Evolutionary conservation across 805 yeast genomes (phyloP).

Genomic region (Blastobotrys terrestris): DNA sequence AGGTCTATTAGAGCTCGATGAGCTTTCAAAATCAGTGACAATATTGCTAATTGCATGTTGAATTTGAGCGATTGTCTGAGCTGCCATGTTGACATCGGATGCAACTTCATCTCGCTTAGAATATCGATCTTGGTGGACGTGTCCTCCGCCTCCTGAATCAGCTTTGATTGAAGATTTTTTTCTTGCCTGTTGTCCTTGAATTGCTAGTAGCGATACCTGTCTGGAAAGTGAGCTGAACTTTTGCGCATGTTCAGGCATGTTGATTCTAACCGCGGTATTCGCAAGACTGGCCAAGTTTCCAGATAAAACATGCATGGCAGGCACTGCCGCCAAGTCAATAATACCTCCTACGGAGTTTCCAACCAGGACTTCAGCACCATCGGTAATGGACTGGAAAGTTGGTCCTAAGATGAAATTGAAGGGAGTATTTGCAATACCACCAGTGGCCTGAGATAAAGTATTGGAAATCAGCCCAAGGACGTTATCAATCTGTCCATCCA

Average conservation of each 20-base stretch:
- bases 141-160: neutral
- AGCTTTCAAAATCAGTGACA: neutral
- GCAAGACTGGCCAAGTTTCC: conserved; percentile 18
- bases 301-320: conserved; percentile 20
- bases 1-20: neutral
- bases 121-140: neutral
- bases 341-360: conserved; percentile 19
- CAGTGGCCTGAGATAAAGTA: conserved; percentile 21
- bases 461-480: conserved; percentile 19
- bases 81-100: neutral
- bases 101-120: neutral
- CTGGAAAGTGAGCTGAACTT: conserved; percentile 12
- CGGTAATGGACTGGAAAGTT: conserved; percentile 27
- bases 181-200: neutral
- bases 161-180: neutral
- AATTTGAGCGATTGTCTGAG: neutral
- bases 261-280: conserved; percentile 18
- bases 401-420: conserved; percentile 22
- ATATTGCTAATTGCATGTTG: neutral
- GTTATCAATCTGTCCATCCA: conserved; percentile 32
- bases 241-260: conserved; percentile 13
- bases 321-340: conserved; percentile 23
- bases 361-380: conserved; percentile 30
- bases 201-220: neutral
- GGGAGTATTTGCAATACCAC: conserved; percentile 24